Conservation (phyloP, 768 basidiomycete genomes). For the Amyloporia xantha region DNA sequence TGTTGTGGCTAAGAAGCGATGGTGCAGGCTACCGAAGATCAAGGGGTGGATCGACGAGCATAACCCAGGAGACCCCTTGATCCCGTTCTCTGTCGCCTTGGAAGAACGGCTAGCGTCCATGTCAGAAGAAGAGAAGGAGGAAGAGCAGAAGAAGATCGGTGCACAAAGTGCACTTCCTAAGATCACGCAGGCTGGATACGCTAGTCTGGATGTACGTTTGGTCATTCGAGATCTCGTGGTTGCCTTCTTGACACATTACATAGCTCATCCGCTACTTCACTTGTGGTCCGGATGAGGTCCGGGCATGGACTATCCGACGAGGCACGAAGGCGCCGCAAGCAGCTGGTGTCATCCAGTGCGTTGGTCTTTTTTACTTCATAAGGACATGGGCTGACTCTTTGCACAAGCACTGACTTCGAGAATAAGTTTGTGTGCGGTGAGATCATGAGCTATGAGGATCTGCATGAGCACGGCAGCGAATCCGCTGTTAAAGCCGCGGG, state of each 20-base stretch:
- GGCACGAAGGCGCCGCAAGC: constrained; percentile 96
- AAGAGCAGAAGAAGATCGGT: constrained; percentile 71
- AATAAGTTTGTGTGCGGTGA: constrained; percentile 98
- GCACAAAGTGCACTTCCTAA: constrained; percentile 76
- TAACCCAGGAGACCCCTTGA: constrained; percentile 92
- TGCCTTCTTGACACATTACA: neutral
- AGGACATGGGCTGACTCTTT: neutral
- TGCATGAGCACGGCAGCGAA: constrained; percentile 90
- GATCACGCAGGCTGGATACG: constrained; percentile 93
- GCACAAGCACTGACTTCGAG: constrained; percentile 83
- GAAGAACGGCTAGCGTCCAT: constrained; percentile 80
- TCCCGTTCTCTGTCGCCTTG: constrained; percentile 94
- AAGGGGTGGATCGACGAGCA: constrained; percentile 96
- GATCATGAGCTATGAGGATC: constrained; percentile 88
- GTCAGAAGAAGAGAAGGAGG: constrained; percentile 61
- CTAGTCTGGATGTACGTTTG: constrained; percentile 66
- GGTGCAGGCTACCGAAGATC: constrained; percentile 82
- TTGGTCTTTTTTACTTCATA: constrained; percentile 6
- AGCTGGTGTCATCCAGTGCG: constrained; percentile 95
- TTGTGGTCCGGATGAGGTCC: constrained; percentile 93
- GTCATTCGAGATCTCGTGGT: neutral
- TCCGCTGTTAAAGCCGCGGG: constrained; percentile 89
- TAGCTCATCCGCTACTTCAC: constrained; percentile 96
- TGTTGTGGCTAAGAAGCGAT: neutral
- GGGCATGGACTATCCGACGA: constrained; percentile 94